These are phyloP conservation scores for Ascocoryne sarcoides DNA, from an alignment of 2,329 filamentous ascomycete genomes.

Conservation along the genomic window DNA sequence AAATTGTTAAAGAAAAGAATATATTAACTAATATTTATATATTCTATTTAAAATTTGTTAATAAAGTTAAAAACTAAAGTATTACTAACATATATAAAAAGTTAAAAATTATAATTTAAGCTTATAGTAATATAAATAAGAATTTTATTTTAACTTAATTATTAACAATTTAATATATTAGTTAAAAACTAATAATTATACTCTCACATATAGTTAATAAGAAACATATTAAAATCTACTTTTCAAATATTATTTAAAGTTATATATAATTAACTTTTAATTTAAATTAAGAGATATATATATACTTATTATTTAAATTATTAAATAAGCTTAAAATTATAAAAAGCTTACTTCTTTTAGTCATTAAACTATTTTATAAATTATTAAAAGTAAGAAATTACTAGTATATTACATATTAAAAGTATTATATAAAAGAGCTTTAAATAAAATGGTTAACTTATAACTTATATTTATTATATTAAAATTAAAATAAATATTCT, in stretches of 20 bases:
- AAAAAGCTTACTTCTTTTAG: neutral
- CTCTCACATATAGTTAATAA: neutral
- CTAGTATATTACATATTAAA: constrained; percentile 10
- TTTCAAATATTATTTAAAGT: constrained; percentile 9
- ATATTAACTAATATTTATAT: neutral
- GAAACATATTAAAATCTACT: constrained; percentile 1
- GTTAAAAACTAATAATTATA: constrained; percentile 7
- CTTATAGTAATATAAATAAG: constrained; percentile 9
- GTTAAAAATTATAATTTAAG: constrained; percentile 11
- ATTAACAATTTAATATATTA: constrained; percentile 8
- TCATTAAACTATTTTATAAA: constrained; percentile 10
- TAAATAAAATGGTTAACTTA: constrained; percentile 6
- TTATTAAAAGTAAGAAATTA: constrained; percentile 8
- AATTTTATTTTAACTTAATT: constrained; percentile 7
- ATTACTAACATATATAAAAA: constrained; percentile 9
- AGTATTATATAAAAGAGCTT: constrained; percentile 5
- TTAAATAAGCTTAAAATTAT: neutral
- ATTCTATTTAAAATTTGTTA: constrained; percentile 9
- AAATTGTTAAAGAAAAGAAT: neutral
- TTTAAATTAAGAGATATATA: constrained; percentile 9
- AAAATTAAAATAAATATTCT: constrained; percentile 1
- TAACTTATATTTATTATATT: constrained; percentile 4
- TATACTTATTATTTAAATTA: neutral
- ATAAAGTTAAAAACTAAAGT: constrained; percentile 9
- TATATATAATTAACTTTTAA: constrained; percentile 7